Percentiles rank a stretch among this genome's conserved stretches.
Conservation (phyloP, 495 filamentous ascomycete genomes). For the Tuber umbilicatum region DNA sequence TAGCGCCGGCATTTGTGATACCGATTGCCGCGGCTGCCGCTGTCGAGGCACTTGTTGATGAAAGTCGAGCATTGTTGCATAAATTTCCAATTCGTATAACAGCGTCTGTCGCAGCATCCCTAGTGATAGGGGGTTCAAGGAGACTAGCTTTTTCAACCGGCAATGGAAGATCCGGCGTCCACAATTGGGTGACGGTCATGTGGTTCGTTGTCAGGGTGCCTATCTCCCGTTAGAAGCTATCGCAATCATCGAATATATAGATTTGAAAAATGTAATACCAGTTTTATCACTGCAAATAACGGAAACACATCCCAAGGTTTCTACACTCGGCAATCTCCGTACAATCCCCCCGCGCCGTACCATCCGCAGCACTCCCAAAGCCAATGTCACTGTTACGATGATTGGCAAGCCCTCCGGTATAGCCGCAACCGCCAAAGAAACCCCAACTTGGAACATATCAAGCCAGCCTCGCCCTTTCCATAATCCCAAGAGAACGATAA, state of each 20-base stretch:
- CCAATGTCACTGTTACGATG: conserved; percentile 94
- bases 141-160: conserved; percentile 53
- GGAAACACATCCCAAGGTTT: conserved; percentile 95
- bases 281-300: conserved; percentile 99
- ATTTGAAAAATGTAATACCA: conserved; percentile 44
- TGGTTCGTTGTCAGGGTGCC: conserved; percentile 94
- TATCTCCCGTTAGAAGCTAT: conserved; percentile 34
- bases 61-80: conserved; percentile 86
- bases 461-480: conserved; percentile 81
- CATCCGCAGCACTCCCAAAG: conserved; percentile 91
- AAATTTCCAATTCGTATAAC: conserved; percentile 89
- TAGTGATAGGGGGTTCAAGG: conserved; percentile 47
- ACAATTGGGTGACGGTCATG: conserved; percentile 96
- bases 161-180: conserved; percentile 69
- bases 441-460: conserved; percentile 96
- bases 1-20: conserved; percentile 44
- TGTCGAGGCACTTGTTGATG: conserved; percentile 42
- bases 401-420: conserved; percentile 97
- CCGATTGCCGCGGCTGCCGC: conserved; percentile 33
- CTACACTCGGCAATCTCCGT: conserved; percentile 87
- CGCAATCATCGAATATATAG: conserved; percentile 1
- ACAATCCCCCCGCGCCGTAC: conserved; percentile 89
- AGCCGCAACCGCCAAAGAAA: conserved; percentile 91
- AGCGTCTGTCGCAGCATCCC: conserved; percentile 37
- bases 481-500: conserved; percentile 84